Evolutionary conservation across 192 early-diverging fungal genomes (phyloP).

Genomic region (Backusella parvicylindrica): DNA sequence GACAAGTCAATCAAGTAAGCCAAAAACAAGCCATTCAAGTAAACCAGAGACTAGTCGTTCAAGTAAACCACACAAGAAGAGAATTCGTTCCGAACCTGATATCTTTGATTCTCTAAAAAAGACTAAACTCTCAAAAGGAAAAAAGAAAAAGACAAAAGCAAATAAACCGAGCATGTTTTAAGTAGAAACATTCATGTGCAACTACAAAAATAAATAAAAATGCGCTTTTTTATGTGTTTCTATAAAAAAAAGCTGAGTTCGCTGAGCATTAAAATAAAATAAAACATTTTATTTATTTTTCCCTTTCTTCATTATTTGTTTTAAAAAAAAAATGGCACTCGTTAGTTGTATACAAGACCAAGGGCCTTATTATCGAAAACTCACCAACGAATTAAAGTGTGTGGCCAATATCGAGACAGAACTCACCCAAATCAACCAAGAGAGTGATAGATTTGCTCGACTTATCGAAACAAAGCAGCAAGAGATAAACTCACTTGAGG

Average conservation of each 20-base stretch:
- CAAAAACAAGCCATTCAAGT: no score
- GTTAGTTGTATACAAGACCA: constrained; percentile 8
- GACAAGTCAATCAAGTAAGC: no score
- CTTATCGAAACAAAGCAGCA: not conserved
- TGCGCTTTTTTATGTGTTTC: no score
- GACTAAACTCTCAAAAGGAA: not conserved
- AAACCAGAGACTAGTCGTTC: no score
- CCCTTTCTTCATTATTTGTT: not conserved
- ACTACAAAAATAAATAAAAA: no score
- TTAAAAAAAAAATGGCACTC: not conserved
- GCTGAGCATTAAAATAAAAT: not conserved
- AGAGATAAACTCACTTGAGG: constrained; percentile 2
- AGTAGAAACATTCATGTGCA: not conserved
- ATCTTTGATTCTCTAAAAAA: not conserved
- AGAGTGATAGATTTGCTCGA: not conserved
- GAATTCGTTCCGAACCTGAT: not conserved
- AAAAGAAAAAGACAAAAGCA: not conserved
- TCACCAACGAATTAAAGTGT: not conserved
- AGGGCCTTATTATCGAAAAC: constrained; percentile 4
- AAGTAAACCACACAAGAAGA: not conserved
- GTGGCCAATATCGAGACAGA: not conserved
- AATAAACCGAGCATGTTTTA: not conserved
- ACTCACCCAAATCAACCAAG: not conserved
- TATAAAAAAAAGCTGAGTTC: not conserved
- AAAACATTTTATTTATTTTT: not conserved